Conservation (phyloP, 2,329 filamentous ascomycete species). For the Exophiala lecanii-corni region DNA sequence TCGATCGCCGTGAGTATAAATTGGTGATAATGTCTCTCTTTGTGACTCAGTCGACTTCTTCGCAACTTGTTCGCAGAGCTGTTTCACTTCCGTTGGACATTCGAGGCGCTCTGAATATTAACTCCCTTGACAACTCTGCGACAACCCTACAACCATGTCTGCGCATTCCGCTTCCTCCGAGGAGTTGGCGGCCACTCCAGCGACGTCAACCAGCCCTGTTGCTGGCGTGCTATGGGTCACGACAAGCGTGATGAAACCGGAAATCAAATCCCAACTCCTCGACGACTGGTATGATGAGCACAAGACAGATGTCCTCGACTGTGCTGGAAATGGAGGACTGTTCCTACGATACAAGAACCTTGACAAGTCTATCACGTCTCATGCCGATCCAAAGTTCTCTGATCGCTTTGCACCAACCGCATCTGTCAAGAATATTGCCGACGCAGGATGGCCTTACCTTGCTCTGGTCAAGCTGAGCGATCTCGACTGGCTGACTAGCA, state of each 20-base stretch:
- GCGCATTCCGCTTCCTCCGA: too few species aligned
- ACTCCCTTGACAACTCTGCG: too few species aligned
- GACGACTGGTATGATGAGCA: constrained; percentile 19
- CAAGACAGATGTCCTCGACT: constrained; percentile 10
- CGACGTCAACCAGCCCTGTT: constrained; percentile 36
- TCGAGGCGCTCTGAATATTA: too few species aligned
- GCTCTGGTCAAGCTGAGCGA: constrained; percentile 14
- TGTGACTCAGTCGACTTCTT: too few species aligned
- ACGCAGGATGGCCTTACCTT: constrained; percentile 13
- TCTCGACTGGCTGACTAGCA: constrained; percentile 11
- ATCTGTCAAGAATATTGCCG: constrained; percentile 6
- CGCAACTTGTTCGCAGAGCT: too few species aligned
- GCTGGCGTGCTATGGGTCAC: constrained; percentile 15
- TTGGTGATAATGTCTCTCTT: too few species aligned
- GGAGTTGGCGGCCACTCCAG: too few species aligned
- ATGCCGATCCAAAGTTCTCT: constrained; percentile 6
- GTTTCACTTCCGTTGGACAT: too few species aligned
- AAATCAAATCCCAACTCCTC: constrained; percentile 4
- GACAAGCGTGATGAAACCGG: constrained; percentile 11
- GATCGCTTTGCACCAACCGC: constrained; percentile 2
- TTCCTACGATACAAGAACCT: constrained; percentile 17
- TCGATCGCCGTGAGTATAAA: too few species aligned
- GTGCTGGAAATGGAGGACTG: constrained; percentile 16
- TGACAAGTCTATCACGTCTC: not conserved
- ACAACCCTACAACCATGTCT: too few species aligned